Base-by-base conservation (phyloP, 495 filamentous ascomycete genomes). In the Aspergillus wentii region DNA sequence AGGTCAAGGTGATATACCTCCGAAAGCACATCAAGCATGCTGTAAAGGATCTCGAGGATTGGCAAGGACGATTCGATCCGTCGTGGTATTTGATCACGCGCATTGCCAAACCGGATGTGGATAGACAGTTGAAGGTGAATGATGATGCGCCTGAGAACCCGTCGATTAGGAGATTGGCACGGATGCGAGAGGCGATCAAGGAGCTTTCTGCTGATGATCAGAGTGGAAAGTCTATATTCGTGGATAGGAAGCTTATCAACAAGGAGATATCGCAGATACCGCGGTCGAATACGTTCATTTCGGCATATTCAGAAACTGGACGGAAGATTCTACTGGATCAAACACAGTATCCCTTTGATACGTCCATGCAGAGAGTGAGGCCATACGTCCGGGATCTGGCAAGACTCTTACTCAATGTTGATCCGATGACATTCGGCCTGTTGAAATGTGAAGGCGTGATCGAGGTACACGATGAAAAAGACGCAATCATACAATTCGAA, bases 371-470 rank as follows among this genome's bases (percentile, higher is more conserved):
- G 16, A 33, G 14, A 33, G 31, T 17, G 3, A 33, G 19, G 6
- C 11, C 16, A 8, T 33, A 33, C 16, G 18, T 18, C 10, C 39
- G 56, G 5, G 51, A 63, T 14, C 48, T 74, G 0, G 72, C 69
- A 9, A 39, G 41, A 6, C 60, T 49, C 14, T 54, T 77, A 0
- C 28, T 44, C 8, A 31, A 56, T 7, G 48, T 41, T 10, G 56
- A 71, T 17, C 59, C 73, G 1, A 17, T 51, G 3, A 60, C 56
- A 4, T 76, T 75, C 36, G 68, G 72, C 13, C 58, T 76, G 14
- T 54, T 76, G 8, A 39, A 46, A 14, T 75, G 72, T 44, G 51
- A 55, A 26, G 72, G 72, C 17, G 49, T 53, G 9, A 22, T 51
- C 1, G 37, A 38, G 21, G 15, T 31, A 3, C 9, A 10, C 8